Percentiles rank a stretch among this genome's conserved stretches.
Evolutionary conservation across 164 flowering plant genomes (phyloP).

Genomic region (Sextonia rubra): DNA sequence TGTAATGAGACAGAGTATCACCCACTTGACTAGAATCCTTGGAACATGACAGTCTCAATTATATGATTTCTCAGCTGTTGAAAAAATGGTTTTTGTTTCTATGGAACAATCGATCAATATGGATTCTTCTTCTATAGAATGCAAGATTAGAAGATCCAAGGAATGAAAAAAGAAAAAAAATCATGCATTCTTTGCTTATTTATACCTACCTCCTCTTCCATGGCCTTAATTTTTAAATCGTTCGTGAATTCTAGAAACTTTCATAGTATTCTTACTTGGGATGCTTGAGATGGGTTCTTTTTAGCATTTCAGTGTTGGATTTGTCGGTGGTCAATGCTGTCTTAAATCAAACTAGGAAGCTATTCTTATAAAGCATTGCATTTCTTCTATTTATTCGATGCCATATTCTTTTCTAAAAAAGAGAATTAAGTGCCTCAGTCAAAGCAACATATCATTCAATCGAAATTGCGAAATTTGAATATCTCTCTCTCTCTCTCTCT

Average conservation of each 20-base stretch:
- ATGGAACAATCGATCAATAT: no score
- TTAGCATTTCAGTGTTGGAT: not conserved
- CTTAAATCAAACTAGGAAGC: not conserved
- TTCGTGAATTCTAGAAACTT: conserved; percentile 21
- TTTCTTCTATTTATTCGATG: not conserved
- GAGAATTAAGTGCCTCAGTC: not conserved
- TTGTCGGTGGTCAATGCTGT: not conserved
- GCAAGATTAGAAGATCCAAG: no score
- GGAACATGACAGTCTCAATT: no score
- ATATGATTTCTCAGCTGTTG: no score
- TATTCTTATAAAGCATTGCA: not conserved
- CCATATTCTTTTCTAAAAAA: not conserved
- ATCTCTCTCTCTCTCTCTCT: no score
- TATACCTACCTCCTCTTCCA: conserved; percentile 25
- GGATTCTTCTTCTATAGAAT: no score
- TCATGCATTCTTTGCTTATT: no score
- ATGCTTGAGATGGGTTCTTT: conserved; percentile 12
- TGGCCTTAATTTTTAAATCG: not conserved
- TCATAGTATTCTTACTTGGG: conserved; percentile 10
- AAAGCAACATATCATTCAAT: not conserved
- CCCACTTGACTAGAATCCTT: no score
- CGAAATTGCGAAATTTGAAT: not conserved
- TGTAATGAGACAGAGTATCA: no score
- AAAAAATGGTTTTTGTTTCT: no score
- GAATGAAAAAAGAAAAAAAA: no score